phyloP scores from a whole-genome alignment of 441 rosid genomes.

The Erodium moschatum region DNA sequence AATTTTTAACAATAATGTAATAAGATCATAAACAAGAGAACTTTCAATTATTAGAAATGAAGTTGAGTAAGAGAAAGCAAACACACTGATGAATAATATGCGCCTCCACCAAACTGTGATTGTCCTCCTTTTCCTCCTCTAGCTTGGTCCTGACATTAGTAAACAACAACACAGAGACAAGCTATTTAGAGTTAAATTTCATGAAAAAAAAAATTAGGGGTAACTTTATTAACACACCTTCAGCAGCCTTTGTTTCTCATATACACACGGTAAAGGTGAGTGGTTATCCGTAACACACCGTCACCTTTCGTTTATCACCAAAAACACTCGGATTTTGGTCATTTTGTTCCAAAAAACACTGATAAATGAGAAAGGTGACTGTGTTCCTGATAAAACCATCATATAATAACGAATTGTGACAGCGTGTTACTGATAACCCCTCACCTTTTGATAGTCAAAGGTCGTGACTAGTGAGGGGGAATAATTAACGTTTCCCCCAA shows the following conservation, averaged over 20 bases:
- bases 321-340: no score
- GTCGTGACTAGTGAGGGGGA: no score
- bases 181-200: not conserved
- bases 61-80: not conserved
- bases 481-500: no score
- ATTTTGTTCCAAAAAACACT: no score
- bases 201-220: not conserved
- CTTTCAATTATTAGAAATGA: not conserved
- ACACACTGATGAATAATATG: constrained; percentile 5
- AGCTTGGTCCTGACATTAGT: constrained; percentile 4
- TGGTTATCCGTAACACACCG: no score
- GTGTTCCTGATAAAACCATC: no score
- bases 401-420: no score
- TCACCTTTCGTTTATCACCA: not conserved
- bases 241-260: not conserved
- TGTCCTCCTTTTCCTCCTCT: constrained; percentile 4
- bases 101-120: constrained; percentile 6
- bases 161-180: no score
- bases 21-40: not conserved
- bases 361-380: no score
- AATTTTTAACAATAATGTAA: constrained; percentile 19
- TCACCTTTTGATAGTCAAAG: no score
- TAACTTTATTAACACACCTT: no score
- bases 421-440: no score
- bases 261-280: not conserved